A percentile compares a stretch with the other conserved stretches of the same genome.
phyloP scores from a whole-genome alignment of 2,329 filamentous ascomycete species.

The Kalaharituber pfeilii region DNA sequence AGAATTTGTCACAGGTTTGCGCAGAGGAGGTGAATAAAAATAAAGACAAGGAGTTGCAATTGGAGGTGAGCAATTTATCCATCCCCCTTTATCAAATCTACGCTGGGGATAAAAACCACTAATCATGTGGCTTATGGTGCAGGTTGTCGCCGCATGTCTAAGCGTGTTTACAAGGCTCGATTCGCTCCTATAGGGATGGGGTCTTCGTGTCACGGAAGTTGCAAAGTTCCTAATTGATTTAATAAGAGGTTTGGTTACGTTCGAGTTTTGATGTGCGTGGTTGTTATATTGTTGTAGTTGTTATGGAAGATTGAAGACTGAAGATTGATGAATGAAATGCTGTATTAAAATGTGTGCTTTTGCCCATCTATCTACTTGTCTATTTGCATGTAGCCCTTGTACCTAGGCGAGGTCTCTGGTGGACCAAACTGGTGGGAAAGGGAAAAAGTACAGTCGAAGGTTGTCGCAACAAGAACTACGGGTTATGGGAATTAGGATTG shows the following conservation, averaged over 20 bases:
- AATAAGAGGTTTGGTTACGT: background rate
- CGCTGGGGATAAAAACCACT: background rate
- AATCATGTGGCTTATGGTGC: background rate
- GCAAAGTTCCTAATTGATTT: background rate
- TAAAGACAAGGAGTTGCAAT: constrained; percentile 87
- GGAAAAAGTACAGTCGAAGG: too few relatives aligned
- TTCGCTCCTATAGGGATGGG: constrained; percentile 54
- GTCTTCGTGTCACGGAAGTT: background rate
- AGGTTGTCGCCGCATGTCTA: constrained; percentile 81
- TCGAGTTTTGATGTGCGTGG: background rate
- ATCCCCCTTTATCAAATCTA: background rate
- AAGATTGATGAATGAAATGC: background rate
- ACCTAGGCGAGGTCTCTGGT: too few relatives aligned
- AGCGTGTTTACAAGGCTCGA: constrained; percentile 96
- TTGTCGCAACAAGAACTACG: too few relatives aligned
- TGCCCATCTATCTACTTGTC: too few relatives aligned
- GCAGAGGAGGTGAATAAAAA: constrained; percentile 68
- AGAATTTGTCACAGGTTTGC: constrained; percentile 77
- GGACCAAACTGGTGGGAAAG: too few relatives aligned
- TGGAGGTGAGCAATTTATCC: constrained; percentile 50
- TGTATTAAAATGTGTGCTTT: background rate
- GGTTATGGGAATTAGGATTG: too few relatives aligned
- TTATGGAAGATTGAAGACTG: background rate
- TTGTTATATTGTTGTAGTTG: background rate
- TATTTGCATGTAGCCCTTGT: too few relatives aligned